phyloP scores from a whole-genome alignment of 2,329 filamentous ascomycete genomes.

The Fusarium nematophilum region DNA sequence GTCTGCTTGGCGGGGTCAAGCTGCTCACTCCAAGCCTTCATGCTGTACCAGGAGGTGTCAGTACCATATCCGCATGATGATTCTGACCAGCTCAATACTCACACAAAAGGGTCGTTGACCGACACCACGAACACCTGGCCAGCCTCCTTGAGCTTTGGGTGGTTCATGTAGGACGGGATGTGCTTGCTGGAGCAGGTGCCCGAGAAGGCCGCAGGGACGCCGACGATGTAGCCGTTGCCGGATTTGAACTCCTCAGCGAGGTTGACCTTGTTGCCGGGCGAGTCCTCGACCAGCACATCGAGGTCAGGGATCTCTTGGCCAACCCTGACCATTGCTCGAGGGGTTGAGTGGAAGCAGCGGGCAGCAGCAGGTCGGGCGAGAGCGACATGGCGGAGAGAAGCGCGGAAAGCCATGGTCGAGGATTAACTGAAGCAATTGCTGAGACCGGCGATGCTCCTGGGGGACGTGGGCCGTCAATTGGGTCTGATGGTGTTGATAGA shows the following conservation, averaged over 20 bases:
- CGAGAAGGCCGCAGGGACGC: slow-evolving; percentile 83
- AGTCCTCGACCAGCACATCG: slow-evolving; percentile 82
- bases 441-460: slow-evolving; percentile 9
- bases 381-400: slow-evolving; percentile 48
- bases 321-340: slow-evolving; percentile 73
- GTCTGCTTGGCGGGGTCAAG: slow-evolving; percentile 81
- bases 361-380: slow-evolving; percentile 45
- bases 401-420: slow-evolving; percentile 52
- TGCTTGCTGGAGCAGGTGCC: slow-evolving; percentile 71
- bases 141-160: slow-evolving; percentile 80
- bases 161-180: slow-evolving; percentile 87
- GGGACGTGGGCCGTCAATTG: slow-evolving; percentile 26
- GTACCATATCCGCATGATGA: not conserved
- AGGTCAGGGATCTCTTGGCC: slow-evolving; percentile 84
- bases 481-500: slow-evolving; percentile 10
- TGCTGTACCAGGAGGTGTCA: slow-evolving; percentile 61
- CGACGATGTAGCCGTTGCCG: slow-evolving; percentile 84
- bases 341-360: slow-evolving; percentile 72
- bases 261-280: slow-evolving; percentile 93
- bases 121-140: slow-evolving; percentile 90
- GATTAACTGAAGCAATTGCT: slow-evolving; percentile 1
- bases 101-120: slow-evolving; percentile 97
- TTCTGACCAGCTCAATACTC: slow-evolving; percentile 51
- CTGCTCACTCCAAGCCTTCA: slow-evolving; percentile 86
- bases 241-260: slow-evolving; percentile 79